Evolutionary conservation across 2,329 filamentous ascomycete species (phyloP).

Genomic region (Bisporella sp.): DNA sequence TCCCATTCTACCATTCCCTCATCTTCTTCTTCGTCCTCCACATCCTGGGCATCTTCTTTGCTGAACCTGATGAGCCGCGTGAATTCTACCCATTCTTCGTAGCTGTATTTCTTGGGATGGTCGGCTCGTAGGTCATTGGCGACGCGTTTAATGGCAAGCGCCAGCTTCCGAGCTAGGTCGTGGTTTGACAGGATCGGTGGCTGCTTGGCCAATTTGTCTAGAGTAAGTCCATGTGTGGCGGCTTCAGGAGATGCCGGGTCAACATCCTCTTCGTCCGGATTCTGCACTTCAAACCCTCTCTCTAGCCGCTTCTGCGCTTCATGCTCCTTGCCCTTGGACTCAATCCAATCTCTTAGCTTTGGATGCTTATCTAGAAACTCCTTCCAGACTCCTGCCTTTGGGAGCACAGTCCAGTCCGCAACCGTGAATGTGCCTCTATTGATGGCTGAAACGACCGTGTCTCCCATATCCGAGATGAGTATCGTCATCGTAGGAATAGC

Average conservation of each 20-base stretch:
- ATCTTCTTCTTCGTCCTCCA: conserved; percentile 42
- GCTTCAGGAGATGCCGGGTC: conserved; percentile 5
- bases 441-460: conserved; percentile 56
- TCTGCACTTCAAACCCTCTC: conserved; percentile 23
- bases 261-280: conserved; percentile 21
- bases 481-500: conserved; percentile 67
- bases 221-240: conserved; percentile 1
- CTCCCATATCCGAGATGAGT: conserved; percentile 54
- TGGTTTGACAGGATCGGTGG: conserved; percentile 29
- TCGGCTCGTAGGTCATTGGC: conserved; percentile 44
- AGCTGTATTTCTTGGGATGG: conserved; percentile 47
- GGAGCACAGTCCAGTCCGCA: conserved; percentile 60
- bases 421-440: conserved; percentile 53
- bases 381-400: conserved; percentile 49
- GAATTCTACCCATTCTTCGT: conserved; percentile 64
- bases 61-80: conserved; percentile 55
- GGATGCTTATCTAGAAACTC: conserved; percentile 42
- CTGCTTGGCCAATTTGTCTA: conserved; percentile 36
- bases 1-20: conserved; percentile 61
- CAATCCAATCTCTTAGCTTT: conserved; percentile 32
- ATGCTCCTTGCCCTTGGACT: conserved; percentile 30
- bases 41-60: conserved; percentile 24
- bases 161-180: conserved; percentile 48
- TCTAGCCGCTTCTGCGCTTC: conserved; percentile 36
- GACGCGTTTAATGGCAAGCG: conserved; percentile 46